Conservation (phyloP, 495 filamentous ascomycete genomes). For the Penicillium mononematosum region DNA sequence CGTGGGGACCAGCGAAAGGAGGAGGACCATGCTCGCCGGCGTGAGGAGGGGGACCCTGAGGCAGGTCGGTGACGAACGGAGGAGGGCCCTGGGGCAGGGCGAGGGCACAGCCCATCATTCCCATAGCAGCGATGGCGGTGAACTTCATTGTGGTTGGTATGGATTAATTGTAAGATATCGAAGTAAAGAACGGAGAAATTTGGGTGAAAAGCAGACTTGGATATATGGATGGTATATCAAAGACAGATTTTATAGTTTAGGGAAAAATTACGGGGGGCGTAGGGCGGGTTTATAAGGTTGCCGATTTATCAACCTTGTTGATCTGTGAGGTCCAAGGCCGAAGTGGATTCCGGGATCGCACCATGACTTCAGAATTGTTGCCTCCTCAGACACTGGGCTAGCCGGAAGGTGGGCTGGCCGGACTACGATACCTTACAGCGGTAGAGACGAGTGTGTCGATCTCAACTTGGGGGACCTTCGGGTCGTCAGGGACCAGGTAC, state of each 20-base stretch:
- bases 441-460: constrained; percentile 19
- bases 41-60: constrained; percentile 15
- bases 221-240: constrained; percentile 13
- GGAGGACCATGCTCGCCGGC: constrained; percentile 8
- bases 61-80: constrained; percentile 11
- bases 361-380: constrained; percentile 19
- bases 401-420: constrained; percentile 9
- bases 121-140: constrained; percentile 21
- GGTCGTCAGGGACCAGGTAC: constrained; percentile 9
- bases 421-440: not conserved
- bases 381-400: not conserved
- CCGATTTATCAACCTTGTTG: not conserved
- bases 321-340: constrained; percentile 2
- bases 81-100: constrained; percentile 23
- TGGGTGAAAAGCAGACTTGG: constrained; percentile 1
- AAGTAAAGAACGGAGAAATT: constrained; percentile 6
- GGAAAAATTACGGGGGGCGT: not conserved
- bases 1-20: constrained; percentile 1
- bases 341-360: constrained; percentile 20
- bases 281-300: constrained; percentile 18
- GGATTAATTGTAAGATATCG: constrained; percentile 7
- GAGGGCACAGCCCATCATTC: constrained; percentile 32
- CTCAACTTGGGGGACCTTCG: constrained; percentile 8
- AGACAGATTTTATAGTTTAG: not conserved
- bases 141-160: constrained; percentile 23